phyloP scores from a whole-genome alignment of 2,329 filamentous ascomycete species.

The Colletotrichum musae region DNA sequence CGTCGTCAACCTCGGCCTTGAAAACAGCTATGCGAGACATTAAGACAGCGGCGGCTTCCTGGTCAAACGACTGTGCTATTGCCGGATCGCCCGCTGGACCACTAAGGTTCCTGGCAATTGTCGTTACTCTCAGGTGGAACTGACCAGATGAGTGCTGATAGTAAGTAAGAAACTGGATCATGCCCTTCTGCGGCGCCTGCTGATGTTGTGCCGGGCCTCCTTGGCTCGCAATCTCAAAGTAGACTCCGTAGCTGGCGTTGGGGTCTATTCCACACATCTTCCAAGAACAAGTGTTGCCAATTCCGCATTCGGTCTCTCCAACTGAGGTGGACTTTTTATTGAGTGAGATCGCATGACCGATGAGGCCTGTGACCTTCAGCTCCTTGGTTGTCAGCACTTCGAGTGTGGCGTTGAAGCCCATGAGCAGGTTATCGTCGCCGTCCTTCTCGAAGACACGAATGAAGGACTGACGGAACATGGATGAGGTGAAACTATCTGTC shows the following conservation, averaged over 20 bases:
- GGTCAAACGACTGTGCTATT: constrained; percentile 96
- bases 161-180: constrained; percentile 99
- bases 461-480: constrained; percentile 99
- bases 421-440: constrained; percentile 91
- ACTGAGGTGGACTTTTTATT: constrained; percentile 99
- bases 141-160: constrained; percentile 98
- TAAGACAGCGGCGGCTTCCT: constrained; percentile 95
- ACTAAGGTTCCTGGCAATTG: constrained; percentile 90
- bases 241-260: constrained; percentile 92
- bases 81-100: constrained; percentile 95
- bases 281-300: constrained; percentile 98
- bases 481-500: constrained; percentile 98
- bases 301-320: constrained; percentile 97
- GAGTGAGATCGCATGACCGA: constrained; percentile 94
- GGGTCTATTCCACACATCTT: constrained; percentile 99
- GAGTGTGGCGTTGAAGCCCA: constrained; percentile 98
- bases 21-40: constrained; percentile 99
- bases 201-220: constrained; percentile 88
- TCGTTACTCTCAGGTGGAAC: constrained; percentile 96
- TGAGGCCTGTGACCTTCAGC: constrained; percentile 96
- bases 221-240: constrained; percentile 97
- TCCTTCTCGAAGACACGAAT: constrained; percentile 98
- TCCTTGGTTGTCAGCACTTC: constrained; percentile 98
- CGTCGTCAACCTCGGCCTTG: constrained; percentile 98
- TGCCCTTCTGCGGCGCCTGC: constrained; percentile 89